Percentiles rank a stretch among this genome's conserved stretches.
Evolutionary conservation across 2,329 filamentous ascomycete genomes (phyloP).

Genomic region (Neopestalotiopsis sp.): DNA sequence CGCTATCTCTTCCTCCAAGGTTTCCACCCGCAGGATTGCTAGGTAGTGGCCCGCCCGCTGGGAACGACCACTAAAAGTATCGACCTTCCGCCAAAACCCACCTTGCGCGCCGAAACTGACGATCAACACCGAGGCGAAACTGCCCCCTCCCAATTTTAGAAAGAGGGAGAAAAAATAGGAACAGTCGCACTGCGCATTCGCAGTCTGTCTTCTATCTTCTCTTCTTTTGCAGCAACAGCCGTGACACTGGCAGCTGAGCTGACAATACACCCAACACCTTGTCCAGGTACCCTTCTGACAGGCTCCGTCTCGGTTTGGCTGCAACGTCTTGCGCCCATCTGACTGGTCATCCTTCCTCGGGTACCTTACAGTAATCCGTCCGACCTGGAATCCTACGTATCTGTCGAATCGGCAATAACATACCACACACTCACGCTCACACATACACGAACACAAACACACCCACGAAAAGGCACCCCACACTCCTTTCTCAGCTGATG

Average conservation of each 20-base stretch:
- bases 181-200: slow-evolving; percentile 3
- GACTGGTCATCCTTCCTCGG: neutral
- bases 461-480: neutral
- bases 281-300: neutral
- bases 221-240: neutral
- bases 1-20: slow-evolving; percentile 18
- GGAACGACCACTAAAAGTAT: neutral
- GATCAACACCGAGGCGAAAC: slow-evolving; percentile 45
- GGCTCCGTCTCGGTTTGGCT: neutral
- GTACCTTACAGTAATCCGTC: slow-evolving; percentile 10
- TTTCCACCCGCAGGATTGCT: slow-evolving; percentile 23
- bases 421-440: neutral
- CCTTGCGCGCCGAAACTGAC: slow-evolving; percentile 40
- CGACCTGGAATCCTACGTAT: neutral
- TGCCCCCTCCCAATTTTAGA: slow-evolving; percentile 16
- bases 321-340: neutral
- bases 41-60: neutral
- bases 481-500: slow-evolving; percentile 2
- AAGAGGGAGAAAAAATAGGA: slow-evolving; percentile 4
- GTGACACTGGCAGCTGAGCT: neutral
- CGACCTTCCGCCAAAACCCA: slow-evolving; percentile 6
- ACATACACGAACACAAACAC: slow-evolving; percentile 1
- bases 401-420: neutral
- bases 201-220: neutral
- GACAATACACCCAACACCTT: neutral